Evolutionary conservation across 2,329 filamentous ascomycete species (phyloP).

Genomic region (Penicillium sp.): DNA sequence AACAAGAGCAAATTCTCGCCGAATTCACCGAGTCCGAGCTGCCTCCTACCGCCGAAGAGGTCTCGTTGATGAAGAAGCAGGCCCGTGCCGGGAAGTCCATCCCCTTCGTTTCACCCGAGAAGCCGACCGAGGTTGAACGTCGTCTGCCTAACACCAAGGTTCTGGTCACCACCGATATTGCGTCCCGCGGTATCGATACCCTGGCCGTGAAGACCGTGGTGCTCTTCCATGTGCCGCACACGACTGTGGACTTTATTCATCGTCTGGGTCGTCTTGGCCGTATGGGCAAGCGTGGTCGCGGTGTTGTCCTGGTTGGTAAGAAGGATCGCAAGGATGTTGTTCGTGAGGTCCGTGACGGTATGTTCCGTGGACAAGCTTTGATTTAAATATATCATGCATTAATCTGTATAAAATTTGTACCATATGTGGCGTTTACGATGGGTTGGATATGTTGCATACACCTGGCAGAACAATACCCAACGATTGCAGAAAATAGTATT

Average conservation of each 20-base stretch:
- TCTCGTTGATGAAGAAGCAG: slow-evolving; percentile 36
- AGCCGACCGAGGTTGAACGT: slow-evolving; percentile 43
- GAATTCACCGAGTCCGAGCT: slow-evolving; percentile 65
- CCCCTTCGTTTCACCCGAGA: slow-evolving; percentile 44
- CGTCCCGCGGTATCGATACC: slow-evolving; percentile 92
- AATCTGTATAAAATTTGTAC: slow-evolving; percentile 23
- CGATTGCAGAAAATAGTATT: neutral
- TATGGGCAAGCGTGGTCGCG: slow-evolving; percentile 88
- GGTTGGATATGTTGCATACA: slow-evolving; percentile 8
- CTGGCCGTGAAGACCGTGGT: slow-evolving; percentile 88
- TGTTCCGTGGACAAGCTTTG: slow-evolving; percentile 79
- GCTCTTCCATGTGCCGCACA: slow-evolving; percentile 96
- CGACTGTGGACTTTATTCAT: slow-evolving; percentile 97
- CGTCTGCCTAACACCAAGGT: slow-evolving; percentile 80
- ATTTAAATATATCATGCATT: slow-evolving; percentile 54
- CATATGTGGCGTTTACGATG: slow-evolving; percentile 24
- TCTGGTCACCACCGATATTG: slow-evolving; percentile 90
- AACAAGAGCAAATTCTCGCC: slow-evolving; percentile 75
- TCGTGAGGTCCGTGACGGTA: slow-evolving; percentile 85
- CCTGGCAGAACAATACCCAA: slow-evolving; percentile 21
- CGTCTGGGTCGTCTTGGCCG: slow-evolving; percentile 87
- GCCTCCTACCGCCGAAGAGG: slow-evolving; percentile 42
- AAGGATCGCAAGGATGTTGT: slow-evolving; percentile 89
- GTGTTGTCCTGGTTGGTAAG: slow-evolving; percentile 87
- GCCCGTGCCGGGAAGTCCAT: slow-evolving; percentile 42